Percentiles rank a stretch among this genome's conserved stretches.
Conservation (phyloP, 331 rosid genomes). For the Quercus phellos region DNA sequence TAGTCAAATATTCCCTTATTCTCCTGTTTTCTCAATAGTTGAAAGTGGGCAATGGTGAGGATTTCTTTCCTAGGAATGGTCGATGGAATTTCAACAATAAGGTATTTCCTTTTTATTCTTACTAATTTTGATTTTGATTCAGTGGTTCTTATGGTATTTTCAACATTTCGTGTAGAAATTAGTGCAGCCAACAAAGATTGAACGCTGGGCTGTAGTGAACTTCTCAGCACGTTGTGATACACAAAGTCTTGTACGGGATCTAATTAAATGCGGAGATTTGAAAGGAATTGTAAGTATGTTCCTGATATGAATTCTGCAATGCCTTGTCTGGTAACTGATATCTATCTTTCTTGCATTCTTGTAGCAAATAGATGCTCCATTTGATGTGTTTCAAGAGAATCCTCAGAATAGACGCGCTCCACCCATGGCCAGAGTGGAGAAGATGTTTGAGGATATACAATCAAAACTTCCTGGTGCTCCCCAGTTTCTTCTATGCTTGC, state of each 20-base stretch:
- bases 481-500: constrained; percentile 67
- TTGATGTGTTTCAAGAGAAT: constrained; percentile 59
- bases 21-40: constrained; percentile 33
- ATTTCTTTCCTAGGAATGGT: constrained; percentile 80
- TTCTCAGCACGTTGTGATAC: constrained; percentile 79
- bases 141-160: not conserved
- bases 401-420: constrained; percentile 62
- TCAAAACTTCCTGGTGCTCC: constrained; percentile 71
- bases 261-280: constrained; percentile 62
- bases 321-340: not conserved
- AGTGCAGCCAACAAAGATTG: constrained; percentile 48
- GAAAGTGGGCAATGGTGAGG: constrained; percentile 80
- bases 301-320: not conserved
- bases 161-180: constrained; percentile 44
- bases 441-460: constrained; percentile 58
- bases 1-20: not conserved
- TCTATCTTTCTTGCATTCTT: not conserved
- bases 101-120: constrained; percentile 29
- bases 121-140: not conserved
- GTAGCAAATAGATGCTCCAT: constrained; percentile 51
- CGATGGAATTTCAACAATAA: constrained; percentile 92
- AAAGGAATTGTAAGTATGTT: constrained; percentile 74
- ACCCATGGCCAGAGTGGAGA: constrained; percentile 73
- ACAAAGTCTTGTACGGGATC: constrained; percentile 46
- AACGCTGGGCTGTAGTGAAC: constrained; percentile 74